These are phyloP conservation scores for Emergomyces pasteurianus DNA, from an alignment of 2,329 filamentous ascomycete genomes.

Conservation along the genomic window DNA sequence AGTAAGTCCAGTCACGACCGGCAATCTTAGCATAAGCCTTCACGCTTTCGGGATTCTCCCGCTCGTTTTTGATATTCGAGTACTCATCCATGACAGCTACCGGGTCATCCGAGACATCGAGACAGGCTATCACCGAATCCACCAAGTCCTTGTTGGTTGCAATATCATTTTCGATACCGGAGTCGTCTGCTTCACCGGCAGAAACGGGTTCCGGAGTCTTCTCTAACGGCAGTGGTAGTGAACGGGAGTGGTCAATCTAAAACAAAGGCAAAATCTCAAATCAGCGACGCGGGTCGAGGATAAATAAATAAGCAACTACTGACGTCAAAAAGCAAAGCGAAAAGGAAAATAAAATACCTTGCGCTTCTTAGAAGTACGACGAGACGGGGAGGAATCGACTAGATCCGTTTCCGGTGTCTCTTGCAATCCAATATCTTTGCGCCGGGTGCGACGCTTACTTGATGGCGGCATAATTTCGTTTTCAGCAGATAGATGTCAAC, in stretches of 20 bases:
- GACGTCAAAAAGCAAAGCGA: too few species aligned
- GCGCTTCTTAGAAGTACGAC: conserved; percentile 35
- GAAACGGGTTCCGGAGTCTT: conserved; percentile 25
- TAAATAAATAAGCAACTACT: neutral
- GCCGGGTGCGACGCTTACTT: conserved; percentile 34
- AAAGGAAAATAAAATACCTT: conserved; percentile 28
- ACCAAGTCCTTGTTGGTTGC: conserved; percentile 33
- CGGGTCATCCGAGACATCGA: conserved; percentile 32
- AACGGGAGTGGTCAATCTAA: conserved; percentile 21
- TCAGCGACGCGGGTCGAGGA: neutral
- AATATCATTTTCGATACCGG: conserved; percentile 30
- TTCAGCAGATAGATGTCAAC: neutral
- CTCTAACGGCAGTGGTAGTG: conserved; percentile 19
- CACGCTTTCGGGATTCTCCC: conserved; percentile 35
- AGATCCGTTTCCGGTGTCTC: conserved; percentile 35
- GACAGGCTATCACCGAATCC: conserved; percentile 37
- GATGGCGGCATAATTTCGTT: conserved; percentile 28
- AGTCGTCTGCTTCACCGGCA: conserved; percentile 30
- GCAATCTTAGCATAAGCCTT: conserved; percentile 41
- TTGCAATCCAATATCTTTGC: conserved; percentile 34
- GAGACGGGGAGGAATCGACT: conserved; percentile 37
- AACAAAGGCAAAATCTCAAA: conserved; percentile 1
- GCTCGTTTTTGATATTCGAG: conserved; percentile 31
- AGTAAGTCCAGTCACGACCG: conserved; percentile 41
- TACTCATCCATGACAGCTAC: conserved; percentile 34